Conservation (phyloP, 768 basidiomycete species). For the Rhizopogon rudus region DNA sequence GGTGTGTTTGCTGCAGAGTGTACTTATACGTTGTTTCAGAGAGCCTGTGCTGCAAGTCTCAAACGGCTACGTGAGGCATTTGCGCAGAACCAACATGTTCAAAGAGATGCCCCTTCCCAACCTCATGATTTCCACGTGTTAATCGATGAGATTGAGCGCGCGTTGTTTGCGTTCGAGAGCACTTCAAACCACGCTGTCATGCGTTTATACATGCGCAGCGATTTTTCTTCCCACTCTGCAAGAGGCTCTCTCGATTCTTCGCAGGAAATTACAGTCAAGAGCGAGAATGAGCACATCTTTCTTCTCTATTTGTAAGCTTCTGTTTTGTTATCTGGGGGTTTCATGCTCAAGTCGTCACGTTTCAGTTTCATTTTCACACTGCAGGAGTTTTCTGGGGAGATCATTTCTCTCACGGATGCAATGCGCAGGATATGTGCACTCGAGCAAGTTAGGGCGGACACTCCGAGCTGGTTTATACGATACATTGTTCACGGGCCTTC, state of each 20-base stretch:
- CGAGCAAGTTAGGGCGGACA: conserved; percentile 43
- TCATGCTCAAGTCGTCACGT: not conserved
- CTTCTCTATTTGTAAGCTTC: conserved; percentile 84
- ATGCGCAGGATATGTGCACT: conserved; percentile 74
- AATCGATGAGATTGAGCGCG: conserved; percentile 61
- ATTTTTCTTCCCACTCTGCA: conserved; percentile 20
- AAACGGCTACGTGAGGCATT: conserved; percentile 65
- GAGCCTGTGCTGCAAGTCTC: conserved; percentile 55
- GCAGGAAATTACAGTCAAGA: conserved; percentile 34
- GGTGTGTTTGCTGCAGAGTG: not conserved
- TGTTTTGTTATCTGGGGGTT: not conserved
- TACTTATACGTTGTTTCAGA: conserved; percentile 31
- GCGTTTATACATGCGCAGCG: conserved; percentile 60
- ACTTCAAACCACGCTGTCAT: conserved; percentile 83
- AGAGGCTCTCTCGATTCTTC: conserved; percentile 12
- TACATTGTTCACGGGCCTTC: conserved; percentile 24
- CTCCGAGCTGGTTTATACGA: conserved; percentile 36
- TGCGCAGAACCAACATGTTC: conserved; percentile 32
- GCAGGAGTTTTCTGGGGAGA: conserved; percentile 88
- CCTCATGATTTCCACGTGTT: conserved; percentile 62
- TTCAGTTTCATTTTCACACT: conserved; percentile 91
- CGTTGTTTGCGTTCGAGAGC: conserved; percentile 70
- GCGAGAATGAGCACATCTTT: conserved; percentile 81
- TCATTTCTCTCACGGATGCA: conserved; percentile 76
- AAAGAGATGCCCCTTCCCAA: conserved; percentile 31